Base-by-base conservation (phyloP, 73 alveolate genomes). In the Paramecium biaurelia region DNA sequence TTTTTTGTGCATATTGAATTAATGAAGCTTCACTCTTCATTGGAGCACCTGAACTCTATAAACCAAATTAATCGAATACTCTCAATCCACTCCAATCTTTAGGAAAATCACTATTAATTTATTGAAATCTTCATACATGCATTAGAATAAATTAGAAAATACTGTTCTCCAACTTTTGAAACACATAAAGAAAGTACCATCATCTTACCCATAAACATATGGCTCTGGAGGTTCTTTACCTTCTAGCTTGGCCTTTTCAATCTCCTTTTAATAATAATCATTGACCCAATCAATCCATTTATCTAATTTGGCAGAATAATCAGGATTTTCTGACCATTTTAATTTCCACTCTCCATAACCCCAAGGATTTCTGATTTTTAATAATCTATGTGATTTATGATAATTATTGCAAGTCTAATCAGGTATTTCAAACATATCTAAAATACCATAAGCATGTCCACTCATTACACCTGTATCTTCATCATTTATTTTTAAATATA, bases 361-460 rank as follows among this genome's bases (percentile, higher is more conserved):
- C 99, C 99, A 98, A 4, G 99, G 99, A 93, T 98, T 98, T 92
- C 99, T 97, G 24, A 98, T 90, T 76, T 99, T 93, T 63, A 98
- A 92, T 32, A 98, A 94, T 88, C 99, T 95, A 89, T 96, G 98
- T 41, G 92, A 74, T 84, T 94, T 92, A 70, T 95, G 94, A 67
- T 93, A 92, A 15, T 92, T 88, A 70, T 89, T 43, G 26, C 76
- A 57, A 58, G 56, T 82, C 30, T 37, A 12, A 70, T 42, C 79
- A 23, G 67, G 74, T 12, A 98, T 93, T 89, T 98, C 99, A 86
- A 98, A 95, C 21, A 97, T 94, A 95, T 98, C 99, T 38, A 97
- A 93, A 12, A 98, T 94, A 10, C 99, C 98, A 93, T 98, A 98
- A 21, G 99, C 99, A 92, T 98, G 99, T 7, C 99, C 98, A 28